Conservation (phyloP, 345 rosid genomes). For the Abelmoschus esculentus region DNA sequence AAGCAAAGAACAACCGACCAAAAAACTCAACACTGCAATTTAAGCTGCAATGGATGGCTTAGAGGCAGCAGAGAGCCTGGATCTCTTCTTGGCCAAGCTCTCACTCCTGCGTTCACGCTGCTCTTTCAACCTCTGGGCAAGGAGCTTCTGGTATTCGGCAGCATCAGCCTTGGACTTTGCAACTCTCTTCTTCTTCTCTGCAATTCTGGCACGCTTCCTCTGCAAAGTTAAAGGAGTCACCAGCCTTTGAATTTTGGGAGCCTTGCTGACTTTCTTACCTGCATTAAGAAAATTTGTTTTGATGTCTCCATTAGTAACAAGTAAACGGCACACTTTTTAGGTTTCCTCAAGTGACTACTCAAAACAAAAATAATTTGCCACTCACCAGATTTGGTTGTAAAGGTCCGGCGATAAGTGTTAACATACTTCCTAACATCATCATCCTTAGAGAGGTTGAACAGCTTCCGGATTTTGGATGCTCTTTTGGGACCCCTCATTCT, state of each 20-base stretch:
- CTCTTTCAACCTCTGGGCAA: not conserved
- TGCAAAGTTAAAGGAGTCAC: not conserved
- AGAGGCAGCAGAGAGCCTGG: slow-evolving; percentile 68
- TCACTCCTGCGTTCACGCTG: not conserved
- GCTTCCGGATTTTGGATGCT: no score
- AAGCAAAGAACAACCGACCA: not conserved
- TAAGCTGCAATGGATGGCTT: slow-evolving; percentile 61
- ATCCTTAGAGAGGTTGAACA: no score
- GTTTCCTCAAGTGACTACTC: no score
- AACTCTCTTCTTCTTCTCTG: not conserved
- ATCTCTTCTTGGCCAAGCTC: slow-evolving; percentile 13
- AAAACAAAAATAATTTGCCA: not conserved
- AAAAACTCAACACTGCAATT: not conserved
- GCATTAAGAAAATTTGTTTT: not conserved
- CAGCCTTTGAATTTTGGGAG: not conserved
- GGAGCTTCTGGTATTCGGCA: not conserved
- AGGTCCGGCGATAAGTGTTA: no score
- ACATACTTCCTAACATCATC: no score
- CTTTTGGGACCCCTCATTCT: no score
- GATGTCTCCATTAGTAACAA: not conserved
- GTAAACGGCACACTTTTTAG: not conserved
- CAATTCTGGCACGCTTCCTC: not conserved
- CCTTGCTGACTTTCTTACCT: not conserved
- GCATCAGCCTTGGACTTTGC: not conserved
- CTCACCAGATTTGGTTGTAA: slow-evolving; percentile 57